Evolutionary conservation across 768 basidiomycete genomes (phyloP).

Genomic region (Cytidiella melzeri): DNA sequence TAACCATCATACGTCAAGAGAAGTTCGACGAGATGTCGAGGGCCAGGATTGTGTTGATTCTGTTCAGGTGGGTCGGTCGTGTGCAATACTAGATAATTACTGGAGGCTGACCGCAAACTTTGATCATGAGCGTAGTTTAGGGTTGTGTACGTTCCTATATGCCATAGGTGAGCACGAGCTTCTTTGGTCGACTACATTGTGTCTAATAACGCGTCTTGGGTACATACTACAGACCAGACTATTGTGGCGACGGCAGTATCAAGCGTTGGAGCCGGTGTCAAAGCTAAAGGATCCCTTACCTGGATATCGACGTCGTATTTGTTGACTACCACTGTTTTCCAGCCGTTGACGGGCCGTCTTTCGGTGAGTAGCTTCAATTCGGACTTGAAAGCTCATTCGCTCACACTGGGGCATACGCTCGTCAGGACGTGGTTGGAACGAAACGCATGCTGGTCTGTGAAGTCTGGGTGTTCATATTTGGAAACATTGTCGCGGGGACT

Average conservation of each 20-base stretch:
- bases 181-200: background rate
- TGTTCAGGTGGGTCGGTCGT: constrained; percentile 5
- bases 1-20: constrained; percentile 3
- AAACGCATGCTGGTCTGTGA: constrained; percentile 14
- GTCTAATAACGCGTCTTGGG: background rate
- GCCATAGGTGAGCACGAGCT: constrained; percentile 5
- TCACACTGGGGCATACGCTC: background rate
- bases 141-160: constrained; percentile 12
- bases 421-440: constrained; percentile 11
- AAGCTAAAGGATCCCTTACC: constrained; percentile 12
- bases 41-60: constrained; percentile 5
- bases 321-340: constrained; percentile 12
- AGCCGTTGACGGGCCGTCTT: constrained; percentile 9
- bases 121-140: constrained; percentile 5
- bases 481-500: constrained; percentile 14
- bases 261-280: constrained; percentile 8
- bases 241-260: constrained; percentile 13
- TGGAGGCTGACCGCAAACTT: background rate
- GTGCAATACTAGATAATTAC: background rate
- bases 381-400: background rate
- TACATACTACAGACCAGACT: constrained; percentile 9
- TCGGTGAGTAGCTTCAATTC: constrained; percentile 6
- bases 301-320: constrained; percentile 16
- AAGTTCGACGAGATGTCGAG: constrained; percentile 14
- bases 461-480: constrained; percentile 14